Evolutionary conservation across 2,329 filamentous ascomycete genomes (phyloP).

Genomic region (Colletotrichum graminicola): DNA sequence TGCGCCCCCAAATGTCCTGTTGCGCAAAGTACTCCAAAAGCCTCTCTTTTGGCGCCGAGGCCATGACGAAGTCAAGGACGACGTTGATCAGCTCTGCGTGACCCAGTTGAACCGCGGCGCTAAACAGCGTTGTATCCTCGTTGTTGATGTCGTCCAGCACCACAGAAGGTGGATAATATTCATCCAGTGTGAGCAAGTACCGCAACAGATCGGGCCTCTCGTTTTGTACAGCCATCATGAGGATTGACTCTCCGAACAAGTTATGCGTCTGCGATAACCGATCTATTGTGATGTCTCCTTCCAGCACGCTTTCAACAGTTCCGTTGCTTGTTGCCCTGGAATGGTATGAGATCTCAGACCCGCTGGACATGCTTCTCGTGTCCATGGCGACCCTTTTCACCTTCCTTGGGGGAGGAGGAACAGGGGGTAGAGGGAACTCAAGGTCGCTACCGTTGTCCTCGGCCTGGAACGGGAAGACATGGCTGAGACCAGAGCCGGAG

Average conservation of each 20-base stretch:
- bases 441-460: constrained; percentile 45
- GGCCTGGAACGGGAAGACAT: constrained; percentile 90
- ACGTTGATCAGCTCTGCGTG: constrained; percentile 80
- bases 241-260: constrained; percentile 82
- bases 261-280: constrained; percentile 79
- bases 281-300: constrained; percentile 89
- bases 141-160: constrained; percentile 89
- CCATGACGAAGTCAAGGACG: constrained; percentile 78
- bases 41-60: constrained; percentile 65
- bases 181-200: constrained; percentile 82
- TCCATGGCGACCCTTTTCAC: constrained; percentile 91
- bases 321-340: constrained; percentile 84
- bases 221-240: constrained; percentile 86
- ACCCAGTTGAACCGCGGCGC: constrained; percentile 89
- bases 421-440: constrained; percentile 46
- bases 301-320: constrained; percentile 78
- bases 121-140: constrained; percentile 89
- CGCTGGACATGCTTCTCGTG: constrained; percentile 86
- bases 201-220: constrained; percentile 78
- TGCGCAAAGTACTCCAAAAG: constrained; percentile 77
- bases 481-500: constrained; percentile 73
- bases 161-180: constrained; percentile 78
- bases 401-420: constrained; percentile 61
- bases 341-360: constrained; percentile 84
- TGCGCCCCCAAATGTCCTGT: constrained; percentile 88